Evolutionary conservation across 768 basidiomycete genomes (phyloP), one percentile per base, ranked within the genome.

Genomic region (Fibroporia radiculosa): DNA sequence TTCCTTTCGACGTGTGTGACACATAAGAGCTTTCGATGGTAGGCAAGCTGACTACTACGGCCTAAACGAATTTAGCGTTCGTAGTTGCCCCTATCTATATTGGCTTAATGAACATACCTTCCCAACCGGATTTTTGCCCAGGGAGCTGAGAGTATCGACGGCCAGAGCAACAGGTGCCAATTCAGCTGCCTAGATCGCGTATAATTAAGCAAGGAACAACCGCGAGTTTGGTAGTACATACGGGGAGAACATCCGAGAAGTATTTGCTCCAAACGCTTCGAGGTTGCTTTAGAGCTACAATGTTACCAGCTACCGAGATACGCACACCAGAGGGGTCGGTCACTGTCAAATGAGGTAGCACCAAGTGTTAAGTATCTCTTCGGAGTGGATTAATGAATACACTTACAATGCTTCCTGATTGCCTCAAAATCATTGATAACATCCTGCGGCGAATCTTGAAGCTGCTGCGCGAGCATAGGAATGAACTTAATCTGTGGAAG

Each of bases 11-110:
- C 6, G 79, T 81, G 58, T 92, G 84, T 8, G 70, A 77, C 16
- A 79, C 84, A 61, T 81, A 98, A 2, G 89, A 85, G 56, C 91
- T 95, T 66, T 99, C 96, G 49, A 97, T 95, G 3, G 91, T 92
- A 1, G 93, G 84, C 46, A 98, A 74, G 49, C 88, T 82, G 64
- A 93, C 84, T 19, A 98, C 74, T 23, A 91, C 73, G 22, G 85
- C 88, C 86, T 92, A 35, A 28, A 41, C 3, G 33, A 13, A n/a
- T n/a, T n/a, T n/a, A n/a, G n/a, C n/a, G n/a, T n/a, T n/a, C n/a
- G n/a, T n/a, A n/a, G n/a, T n/a, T n/a, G n/a, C n/a, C n/a, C n/a
- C n/a, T n/a, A n/a, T n/a, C n/a, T n/a, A n/a, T n/a, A n/a, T 33
- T 12, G 8, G 13, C 12, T 40, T 22, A 18, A 27, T 6, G 20